Evolutionary conservation across 2,329 filamentous ascomycete genomes (phyloP), one percentile per base, ranked within the genome.

Genomic region (Apiospora arundinis): DNA sequence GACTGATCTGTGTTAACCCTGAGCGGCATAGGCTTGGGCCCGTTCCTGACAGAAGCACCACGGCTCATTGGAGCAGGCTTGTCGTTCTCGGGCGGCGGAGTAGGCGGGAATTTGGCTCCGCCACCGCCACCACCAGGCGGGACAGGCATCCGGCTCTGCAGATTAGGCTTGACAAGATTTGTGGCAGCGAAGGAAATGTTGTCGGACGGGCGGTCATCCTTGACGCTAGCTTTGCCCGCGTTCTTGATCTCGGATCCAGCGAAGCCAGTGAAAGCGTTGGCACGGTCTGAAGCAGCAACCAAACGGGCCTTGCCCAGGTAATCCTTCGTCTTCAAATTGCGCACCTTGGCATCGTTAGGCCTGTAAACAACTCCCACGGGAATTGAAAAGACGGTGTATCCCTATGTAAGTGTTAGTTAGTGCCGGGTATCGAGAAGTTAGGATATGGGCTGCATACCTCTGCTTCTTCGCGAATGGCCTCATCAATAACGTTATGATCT

Each of bases 311-410:
- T 98, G 73, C 96, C 96, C 4, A 99, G 90, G 78, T 99, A 99
- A 80, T 99, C 95, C 81, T 98, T 98, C 28, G 95, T 94, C 86
- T 98, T 97, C 78, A 99, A 86, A 79, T 99, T 99, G 83, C 97
- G 97, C 75, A 99, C 96, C 83, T 99, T 99, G 74, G 96, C 95
- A 78, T 97, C 95, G 80, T 98, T 98, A 28, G 96, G 96, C 72
- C 96, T 89, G 83, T 98, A 99, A 21, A 99, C 90, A 44, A 98
- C 93, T 32, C 96, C 96, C 16, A 98, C 95, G 0, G 96, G 96
- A 69, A 98, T 98, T 0, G 95, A 98, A 84, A 99, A 99, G 56
- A 99, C 96, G 0, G 96, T 98, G 80, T 99, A 99, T 66, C 95
- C 96, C 93, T 97, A 73, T 2, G 46, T 70, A 18, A 52, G 7